phyloP scores from a whole-genome alignment of 208 protist species.

The Tetramitus jugosus region DNA sequence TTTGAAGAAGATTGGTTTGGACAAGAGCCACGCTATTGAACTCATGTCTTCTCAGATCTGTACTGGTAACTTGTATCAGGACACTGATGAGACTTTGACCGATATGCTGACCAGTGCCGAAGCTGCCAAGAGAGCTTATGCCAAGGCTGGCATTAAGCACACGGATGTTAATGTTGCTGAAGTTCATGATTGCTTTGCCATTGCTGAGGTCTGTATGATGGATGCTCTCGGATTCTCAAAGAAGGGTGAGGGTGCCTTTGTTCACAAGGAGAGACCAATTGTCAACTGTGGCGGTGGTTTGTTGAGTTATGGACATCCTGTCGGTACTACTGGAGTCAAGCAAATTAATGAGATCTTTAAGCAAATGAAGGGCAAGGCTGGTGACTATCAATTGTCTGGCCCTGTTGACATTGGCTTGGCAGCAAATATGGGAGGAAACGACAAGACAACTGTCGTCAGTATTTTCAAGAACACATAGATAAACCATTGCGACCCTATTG shows the following conservation, averaged over 20 bases:
- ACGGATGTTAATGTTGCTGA: slow-evolving; percentile 61
- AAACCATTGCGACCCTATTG: no score
- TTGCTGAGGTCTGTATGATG: slow-evolving; percentile 79
- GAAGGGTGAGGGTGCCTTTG: slow-evolving; percentile 62
- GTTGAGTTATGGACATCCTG: slow-evolving; percentile 73
- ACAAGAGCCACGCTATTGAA: slow-evolving; percentile 56
- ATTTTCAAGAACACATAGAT: slow-evolving; percentile 67
- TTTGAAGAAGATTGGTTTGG: slow-evolving; percentile 55
- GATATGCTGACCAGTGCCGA: slow-evolving; percentile 57
- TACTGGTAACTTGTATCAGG: slow-evolving; percentile 62
- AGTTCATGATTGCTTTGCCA: slow-evolving; percentile 83
- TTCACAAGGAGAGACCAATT: slow-evolving; percentile 60
- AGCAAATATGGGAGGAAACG: slow-evolving; percentile 80
- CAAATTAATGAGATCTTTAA: slow-evolving; percentile 78
- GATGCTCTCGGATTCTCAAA: slow-evolving; percentile 75
- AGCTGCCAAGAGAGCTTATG: slow-evolving; percentile 61
- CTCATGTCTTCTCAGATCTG: slow-evolving; percentile 53
- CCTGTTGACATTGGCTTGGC: slow-evolving; percentile 61
- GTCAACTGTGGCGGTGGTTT: slow-evolving; percentile 81
- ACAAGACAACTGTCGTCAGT: slow-evolving; percentile 73
- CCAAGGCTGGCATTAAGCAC: slow-evolving; percentile 51
- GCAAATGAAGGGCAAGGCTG: slow-evolving; percentile 78
- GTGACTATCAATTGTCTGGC: slow-evolving; percentile 72
- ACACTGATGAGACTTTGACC: slow-evolving; percentile 50
- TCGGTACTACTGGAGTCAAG: slow-evolving; percentile 73